Evolutionary conservation across 345 rosid species (phyloP), one percentile per base, ranked within the genome.

Genomic region (Lumnitzera littorea): DNA sequence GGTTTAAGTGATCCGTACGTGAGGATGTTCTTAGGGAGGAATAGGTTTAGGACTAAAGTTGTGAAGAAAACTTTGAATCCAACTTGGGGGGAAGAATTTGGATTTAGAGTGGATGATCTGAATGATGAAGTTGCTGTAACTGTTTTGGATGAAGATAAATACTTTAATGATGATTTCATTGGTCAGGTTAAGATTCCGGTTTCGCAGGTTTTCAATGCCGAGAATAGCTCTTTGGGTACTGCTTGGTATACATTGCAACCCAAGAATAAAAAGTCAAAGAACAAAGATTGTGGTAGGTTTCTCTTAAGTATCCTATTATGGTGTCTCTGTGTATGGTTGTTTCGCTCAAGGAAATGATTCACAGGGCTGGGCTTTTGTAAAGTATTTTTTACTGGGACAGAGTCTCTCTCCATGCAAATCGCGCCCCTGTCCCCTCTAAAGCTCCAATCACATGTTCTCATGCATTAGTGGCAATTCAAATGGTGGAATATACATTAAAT

Each of bases 1-100:
- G 99, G 99, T 53, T 70, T 56, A 27, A 90, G 99, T 73, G 99
- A 90, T 70, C 97, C 97, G 2, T 94, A 94, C 61, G 97, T 86
- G 27, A 84, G 71, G 81, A 73, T 94, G 51, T 88, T 84, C 74
- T 75, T 94, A 15, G 97, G 97, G 2, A 87, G 71, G 79, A 85
- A 81, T 53, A 84, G 75, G 84, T 78, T 62, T 46, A 76, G 84
- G 64, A 87, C 97, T 64, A 87, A 84, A 75, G 99, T 87, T 63
- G 84, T 87, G 66, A 94, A 86, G 82, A 94, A 87, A 80, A 75
- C 66, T 68, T 76, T 94, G 78, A 90, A 80, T 69, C 99, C 99
- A 36, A 83, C 51, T 70, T 94, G 99, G 99, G 84, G 81, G 15
- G 97, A 89, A 67, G 99, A 87, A 53, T 89, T 94, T 66, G 69